A percentile compares a stretch with the other conserved stretches of the same genome.
phyloP scores from a whole-genome alignment of 73 alveolate species.

The Paraurostyla sp. region DNA sequence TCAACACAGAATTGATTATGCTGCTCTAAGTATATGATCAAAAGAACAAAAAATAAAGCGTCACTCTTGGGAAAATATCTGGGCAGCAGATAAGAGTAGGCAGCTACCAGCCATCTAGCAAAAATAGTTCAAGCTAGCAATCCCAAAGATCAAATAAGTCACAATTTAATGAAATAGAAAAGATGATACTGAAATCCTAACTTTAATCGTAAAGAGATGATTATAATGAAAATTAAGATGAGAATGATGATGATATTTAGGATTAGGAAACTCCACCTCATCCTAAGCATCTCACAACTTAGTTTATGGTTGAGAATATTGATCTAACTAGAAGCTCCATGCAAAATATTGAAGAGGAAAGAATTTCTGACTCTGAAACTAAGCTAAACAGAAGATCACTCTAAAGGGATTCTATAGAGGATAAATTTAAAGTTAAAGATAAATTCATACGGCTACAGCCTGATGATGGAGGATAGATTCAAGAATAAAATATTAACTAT shows the following conservation, averaged over 20 bases:
- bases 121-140: not conserved
- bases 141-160: not conserved
- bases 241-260: not conserved
- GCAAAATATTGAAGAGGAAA: no score
- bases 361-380: no score
- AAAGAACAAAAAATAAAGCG: not conserved
- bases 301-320: not conserved
- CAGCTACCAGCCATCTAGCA: not conserved
- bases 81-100: not conserved
- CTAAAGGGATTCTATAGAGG: no score
- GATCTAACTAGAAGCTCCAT: not conserved
- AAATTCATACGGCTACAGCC: no score
- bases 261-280: not conserved
- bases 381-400: no score
- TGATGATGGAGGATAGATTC: no score
- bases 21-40: not conserved
- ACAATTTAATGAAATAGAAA: constrained; percentile 5
- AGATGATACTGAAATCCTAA: not conserved
- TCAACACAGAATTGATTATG: not conserved
- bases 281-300: not conserved
- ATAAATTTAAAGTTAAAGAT: no score
- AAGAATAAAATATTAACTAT: not conserved
- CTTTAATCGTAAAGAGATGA: not conserved
- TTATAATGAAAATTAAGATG: not conserved
- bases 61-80: not conserved